Conservation (phyloP, 1,284 basidiomycete species). For the Heterobasidion occidentale region DNA sequence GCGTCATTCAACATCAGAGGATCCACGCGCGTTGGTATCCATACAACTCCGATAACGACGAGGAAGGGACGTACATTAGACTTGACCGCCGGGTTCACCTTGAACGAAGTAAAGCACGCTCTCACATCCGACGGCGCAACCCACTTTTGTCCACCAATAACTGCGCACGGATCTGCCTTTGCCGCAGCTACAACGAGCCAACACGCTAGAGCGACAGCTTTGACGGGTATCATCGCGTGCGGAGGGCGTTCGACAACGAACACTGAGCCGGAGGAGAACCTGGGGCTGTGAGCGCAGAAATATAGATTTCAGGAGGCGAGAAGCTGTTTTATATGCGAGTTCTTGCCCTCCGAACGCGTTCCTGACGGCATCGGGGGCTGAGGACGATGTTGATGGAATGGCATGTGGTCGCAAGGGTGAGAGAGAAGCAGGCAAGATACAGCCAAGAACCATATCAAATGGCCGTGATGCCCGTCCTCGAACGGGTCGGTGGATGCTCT, state of each 20-base stretch:
- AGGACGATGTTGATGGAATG: neutral
- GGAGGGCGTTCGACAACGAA: neutral
- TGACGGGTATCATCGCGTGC: neutral
- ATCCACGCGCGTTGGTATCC: neutral
- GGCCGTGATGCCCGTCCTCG: neutral
- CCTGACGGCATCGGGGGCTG: too few relatives aligned
- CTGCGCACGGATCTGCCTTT: conserved; percentile 36
- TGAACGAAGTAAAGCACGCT: conserved; percentile 39
- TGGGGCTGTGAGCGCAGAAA: neutral
- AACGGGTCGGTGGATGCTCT: neutral
- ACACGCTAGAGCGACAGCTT: neutral
- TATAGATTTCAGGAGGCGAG: neutral
- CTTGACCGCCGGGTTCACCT: conserved; percentile 34
- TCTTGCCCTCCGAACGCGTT: too few relatives aligned
- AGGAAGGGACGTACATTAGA: conserved; percentile 30
- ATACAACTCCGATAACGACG: too few relatives aligned
- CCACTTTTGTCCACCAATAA: conserved; percentile 45
- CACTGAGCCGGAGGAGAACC: neutral
- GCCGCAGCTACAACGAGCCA: neutral
- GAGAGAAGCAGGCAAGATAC: neutral
- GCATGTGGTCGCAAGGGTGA: neutral
- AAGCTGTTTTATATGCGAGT: neutral
- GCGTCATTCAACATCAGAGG: neutral
- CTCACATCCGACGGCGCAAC: conserved; percentile 41
- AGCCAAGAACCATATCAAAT: neutral